These are phyloP conservation scores for Auricularia sp. DNA, from an alignment of 768 basidiomycete genomes.

Conservation along the genomic window DNA sequence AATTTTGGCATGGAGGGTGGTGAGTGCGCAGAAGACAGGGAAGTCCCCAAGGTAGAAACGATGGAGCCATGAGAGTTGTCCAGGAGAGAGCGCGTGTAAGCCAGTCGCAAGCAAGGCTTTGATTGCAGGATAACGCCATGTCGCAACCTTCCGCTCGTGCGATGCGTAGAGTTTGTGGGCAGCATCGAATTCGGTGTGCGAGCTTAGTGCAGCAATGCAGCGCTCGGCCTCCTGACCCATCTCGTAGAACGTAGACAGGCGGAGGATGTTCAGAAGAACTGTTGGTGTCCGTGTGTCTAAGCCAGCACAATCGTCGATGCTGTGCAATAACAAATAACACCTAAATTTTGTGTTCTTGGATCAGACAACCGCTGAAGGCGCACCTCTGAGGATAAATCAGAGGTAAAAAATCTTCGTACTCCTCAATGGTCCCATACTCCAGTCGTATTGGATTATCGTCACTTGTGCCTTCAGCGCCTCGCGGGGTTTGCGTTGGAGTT, in stretches of 20 bases:
- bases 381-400: too few species aligned
- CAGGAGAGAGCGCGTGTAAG: background rate
- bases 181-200: background rate
- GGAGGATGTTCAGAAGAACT: background rate
- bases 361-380: too few species aligned
- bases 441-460: background rate
- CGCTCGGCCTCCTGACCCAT: background rate
- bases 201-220: background rate
- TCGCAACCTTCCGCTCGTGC: background rate
- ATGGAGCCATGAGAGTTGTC: background rate
- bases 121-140: background rate
- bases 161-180: background rate
- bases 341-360: too few species aligned
- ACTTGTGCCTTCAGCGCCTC: background rate
- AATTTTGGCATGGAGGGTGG: too few species aligned
- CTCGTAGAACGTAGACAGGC: background rate
- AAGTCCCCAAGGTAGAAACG: background rate
- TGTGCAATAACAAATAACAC: too few species aligned
- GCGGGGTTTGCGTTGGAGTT: background rate
- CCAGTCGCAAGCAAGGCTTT: background rate
- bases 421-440: too few species aligned
- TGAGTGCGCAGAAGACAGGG: background rate
- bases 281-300: background rate
- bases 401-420: too few species aligned
- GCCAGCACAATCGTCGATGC: background rate